Percentiles rank a stretch among this genome's conserved stretches.
Evolutionary conservation across 176 grass and related monocot species (phyloP).

Genomic region (Microstegium vimineum): DNA sequence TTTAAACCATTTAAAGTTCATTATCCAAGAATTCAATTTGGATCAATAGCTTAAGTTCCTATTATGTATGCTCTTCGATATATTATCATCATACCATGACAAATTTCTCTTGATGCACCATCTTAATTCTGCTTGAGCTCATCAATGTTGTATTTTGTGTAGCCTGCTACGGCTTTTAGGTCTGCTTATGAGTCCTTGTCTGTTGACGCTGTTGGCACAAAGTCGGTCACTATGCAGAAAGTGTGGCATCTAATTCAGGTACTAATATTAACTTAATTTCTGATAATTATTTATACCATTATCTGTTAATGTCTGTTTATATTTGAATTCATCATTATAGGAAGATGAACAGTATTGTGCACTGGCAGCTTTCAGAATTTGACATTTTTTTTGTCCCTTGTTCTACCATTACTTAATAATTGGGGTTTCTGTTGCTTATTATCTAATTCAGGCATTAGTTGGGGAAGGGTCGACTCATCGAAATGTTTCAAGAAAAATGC

Average conservation of each 20-base stretch:
- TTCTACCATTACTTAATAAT: neutral
- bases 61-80: neutral
- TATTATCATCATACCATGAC: neutral
- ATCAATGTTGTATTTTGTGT: conserved; percentile 45
- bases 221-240: conserved; percentile 95
- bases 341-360: neutral
- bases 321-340: neutral
- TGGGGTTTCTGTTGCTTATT: conserved; percentile 14
- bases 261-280: conserved; percentile 6
- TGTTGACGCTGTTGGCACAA: conserved; percentile 57
- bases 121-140: conserved; percentile 8
- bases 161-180: conserved; percentile 78
- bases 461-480: conserved; percentile 50
- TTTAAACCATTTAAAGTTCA: conserved; percentile 13
- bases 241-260: conserved; percentile 94
- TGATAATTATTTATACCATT: neutral
- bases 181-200: conserved; percentile 71
- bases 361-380: neutral
- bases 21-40: conserved; percentile 13
- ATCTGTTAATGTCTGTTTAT: neutral
- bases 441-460: conserved; percentile 73
- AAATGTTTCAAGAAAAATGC: conserved; percentile 81
- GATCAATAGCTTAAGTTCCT: neutral
- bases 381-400: conserved; percentile 11
- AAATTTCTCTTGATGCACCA: neutral